Evolutionary conservation across 2,329 filamentous ascomycete genomes (phyloP), one percentile per base, ranked within the genome.

Genomic region (Blastomyces silverae): DNA sequence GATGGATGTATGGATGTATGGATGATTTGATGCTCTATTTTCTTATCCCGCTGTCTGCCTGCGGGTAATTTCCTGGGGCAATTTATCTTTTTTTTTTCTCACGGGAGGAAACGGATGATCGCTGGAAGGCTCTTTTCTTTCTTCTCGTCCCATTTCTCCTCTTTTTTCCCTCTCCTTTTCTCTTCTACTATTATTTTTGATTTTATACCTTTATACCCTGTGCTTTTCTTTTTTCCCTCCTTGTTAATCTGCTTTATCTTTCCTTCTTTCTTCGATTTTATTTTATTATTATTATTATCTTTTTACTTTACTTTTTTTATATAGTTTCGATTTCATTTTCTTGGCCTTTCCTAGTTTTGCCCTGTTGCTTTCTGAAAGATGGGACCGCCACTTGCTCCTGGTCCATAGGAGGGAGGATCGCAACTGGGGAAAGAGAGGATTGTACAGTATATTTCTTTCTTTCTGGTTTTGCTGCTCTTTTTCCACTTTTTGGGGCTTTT

Each of bases 401-500:
- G 42, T 4, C 31, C 31, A 34, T 34, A 42, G 6, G 2, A n/a
- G 39, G 17, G 42, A 44, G 42, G 42, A 44, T 44, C 3, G 13
- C 42, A 44, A 44, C 17, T 44, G 42, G 13, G 3, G 42, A 44
- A 44, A 17, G 39, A 44, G 42, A 44, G 42, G 42, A 17, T 44
- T 44, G 42, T 44, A 44, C 17, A 44, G 42, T 13, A 44, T 52
- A 22, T 61, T 62, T 63, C 50, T 58, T 57, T 60, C 64, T 61
- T 67, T 62, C 52, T 50, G 64, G 66, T 64, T 53, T 59, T 61
- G 28, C 28, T 28, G 28, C 28, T 28, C 28, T 28, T 28, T 28
- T 28, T 3, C 28, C 4, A 2, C 4, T 28, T 28, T 28, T 3
- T 28, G 28, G 28, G 28, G 2, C 28, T 28, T 28, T 28, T 28